These are phyloP conservation scores for Claviceps arundinis DNA, from an alignment of 2,329 filamentous ascomycete genomes.

Conservation along the genomic window DNA sequence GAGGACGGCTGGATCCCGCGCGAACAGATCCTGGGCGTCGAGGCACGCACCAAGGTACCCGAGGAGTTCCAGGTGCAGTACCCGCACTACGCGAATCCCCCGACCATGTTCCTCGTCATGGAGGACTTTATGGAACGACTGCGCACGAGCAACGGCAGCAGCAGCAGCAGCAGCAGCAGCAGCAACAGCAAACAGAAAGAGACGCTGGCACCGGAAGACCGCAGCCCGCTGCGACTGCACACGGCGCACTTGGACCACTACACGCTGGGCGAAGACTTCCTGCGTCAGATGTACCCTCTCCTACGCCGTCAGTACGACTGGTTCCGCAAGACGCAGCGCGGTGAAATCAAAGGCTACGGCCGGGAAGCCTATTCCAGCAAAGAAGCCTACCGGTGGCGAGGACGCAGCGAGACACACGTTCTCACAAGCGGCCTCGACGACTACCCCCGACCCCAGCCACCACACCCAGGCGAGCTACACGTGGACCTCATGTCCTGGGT, in stretches of 20 bases:
- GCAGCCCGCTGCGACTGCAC: slow-evolving; percentile 27
- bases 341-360: slow-evolving; percentile 84
- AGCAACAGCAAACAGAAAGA: slow-evolving; percentile 23
- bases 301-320: slow-evolving; percentile 84
- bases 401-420: slow-evolving; percentile 73
- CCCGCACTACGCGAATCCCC: slow-evolving; percentile 93
- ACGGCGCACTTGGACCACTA: slow-evolving; percentile 54
- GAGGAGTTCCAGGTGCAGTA: slow-evolving; percentile 89
- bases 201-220: slow-evolving; percentile 26
- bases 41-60: slow-evolving; percentile 91
- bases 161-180: slow-evolving; percentile 14
- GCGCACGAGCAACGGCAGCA: slow-evolving; percentile 37
- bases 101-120: slow-evolving; percentile 82
- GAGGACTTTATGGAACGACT: slow-evolving; percentile 75
- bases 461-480: slow-evolving; percentile 90
- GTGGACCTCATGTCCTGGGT: slow-evolving; percentile 94
- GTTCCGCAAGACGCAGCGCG: slow-evolving; percentile 86
- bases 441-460: slow-evolving; percentile 85
- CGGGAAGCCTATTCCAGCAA: slow-evolving; percentile 77
- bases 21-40: slow-evolving; percentile 84
- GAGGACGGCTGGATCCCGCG: slow-evolving; percentile 95
- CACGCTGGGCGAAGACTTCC: slow-evolving; percentile 55
- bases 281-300: slow-evolving; percentile 69
- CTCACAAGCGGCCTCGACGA: slow-evolving; percentile 91
- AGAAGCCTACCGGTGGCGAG: slow-evolving; percentile 91